Percentiles rank a stretch among this genome's conserved stretches.
These are phyloP conservation scores for Parasitella parasitica DNA, from an alignment of 371 early-diverging fungal genomes.

Conservation along the genomic window DNA sequence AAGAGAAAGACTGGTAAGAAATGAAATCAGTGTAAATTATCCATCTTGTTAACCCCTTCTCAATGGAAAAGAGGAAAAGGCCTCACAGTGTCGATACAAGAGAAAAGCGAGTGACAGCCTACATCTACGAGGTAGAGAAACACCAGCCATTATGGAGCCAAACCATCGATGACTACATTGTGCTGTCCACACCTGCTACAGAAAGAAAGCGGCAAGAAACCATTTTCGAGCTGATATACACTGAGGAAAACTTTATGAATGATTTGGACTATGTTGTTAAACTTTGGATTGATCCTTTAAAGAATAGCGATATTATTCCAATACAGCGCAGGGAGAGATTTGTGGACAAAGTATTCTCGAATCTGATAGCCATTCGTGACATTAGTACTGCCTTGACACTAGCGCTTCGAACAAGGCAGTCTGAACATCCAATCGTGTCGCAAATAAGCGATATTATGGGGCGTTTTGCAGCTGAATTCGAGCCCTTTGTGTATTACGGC, in stretches of 20 bases:
- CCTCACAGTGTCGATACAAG: slow-evolving; percentile 20
- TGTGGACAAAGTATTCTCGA: slow-evolving; percentile 80
- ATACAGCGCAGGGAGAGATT: slow-evolving; percentile 61
- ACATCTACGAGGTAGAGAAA: slow-evolving; percentile 17
- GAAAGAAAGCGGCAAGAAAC: slow-evolving; percentile 87
- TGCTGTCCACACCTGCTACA: slow-evolving; percentile 62
- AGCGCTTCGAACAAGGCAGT: slow-evolving; percentile 74
- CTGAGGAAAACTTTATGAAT: slow-evolving; percentile 82
- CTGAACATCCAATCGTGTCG: slow-evolving; percentile 71
- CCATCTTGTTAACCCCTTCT: no score
- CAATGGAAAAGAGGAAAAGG: slow-evolving; percentile 5
- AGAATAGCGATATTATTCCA: slow-evolving; percentile 64
- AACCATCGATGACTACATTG: slow-evolving; percentile 67
- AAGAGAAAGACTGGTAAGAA: slow-evolving; percentile 25
- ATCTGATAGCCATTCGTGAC: slow-evolving; percentile 68
- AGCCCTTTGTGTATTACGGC: slow-evolving; percentile 86
- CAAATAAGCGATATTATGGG: slow-evolving; percentile 87
- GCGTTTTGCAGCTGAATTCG: slow-evolving; percentile 64
- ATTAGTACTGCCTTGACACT: slow-evolving; percentile 71
- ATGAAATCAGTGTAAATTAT: no score
- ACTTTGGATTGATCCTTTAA: slow-evolving; percentile 80
- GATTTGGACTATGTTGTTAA: slow-evolving; percentile 50
- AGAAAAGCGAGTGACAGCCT: slow-evolving; percentile 24
- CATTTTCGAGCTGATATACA: slow-evolving; percentile 86
- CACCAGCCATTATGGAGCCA: slow-evolving; percentile 55